phyloP scores from a whole-genome alignment of 2,329 filamentous ascomycete species.

The Alternaria triticina region DNA sequence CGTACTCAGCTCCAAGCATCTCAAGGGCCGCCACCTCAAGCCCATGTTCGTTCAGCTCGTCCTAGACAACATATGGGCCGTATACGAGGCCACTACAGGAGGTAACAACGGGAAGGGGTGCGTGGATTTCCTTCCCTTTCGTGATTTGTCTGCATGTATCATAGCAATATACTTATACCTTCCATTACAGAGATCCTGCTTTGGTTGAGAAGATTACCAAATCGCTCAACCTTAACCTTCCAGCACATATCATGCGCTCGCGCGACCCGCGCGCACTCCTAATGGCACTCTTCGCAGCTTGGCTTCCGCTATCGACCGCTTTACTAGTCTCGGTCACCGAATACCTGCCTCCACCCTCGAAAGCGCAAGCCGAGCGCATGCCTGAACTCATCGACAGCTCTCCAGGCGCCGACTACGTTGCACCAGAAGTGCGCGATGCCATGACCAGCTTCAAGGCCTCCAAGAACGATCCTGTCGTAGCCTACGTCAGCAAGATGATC shows the following conservation, averaged over 20 bases:
- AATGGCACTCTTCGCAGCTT: conserved; percentile 83
- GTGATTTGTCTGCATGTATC: conserved; percentile 39
- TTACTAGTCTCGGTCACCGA: conserved; percentile 93
- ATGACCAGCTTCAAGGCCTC: conserved; percentile 80
- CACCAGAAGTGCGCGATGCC: conserved; percentile 73
- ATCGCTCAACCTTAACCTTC: conserved; percentile 81
- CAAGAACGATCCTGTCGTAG: conserved; percentile 78
- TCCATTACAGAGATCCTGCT: conserved; percentile 67
- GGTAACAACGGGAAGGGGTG: conserved; percentile 82
- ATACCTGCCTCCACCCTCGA: conserved; percentile 82
- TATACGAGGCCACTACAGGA: conserved; percentile 88
- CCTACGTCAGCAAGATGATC: conserved; percentile 98
- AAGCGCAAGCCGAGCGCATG: conserved; percentile 79
- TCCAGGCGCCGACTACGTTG: conserved; percentile 76
- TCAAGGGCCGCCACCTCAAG: conserved; percentile 89
- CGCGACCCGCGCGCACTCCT: conserved; percentile 83
- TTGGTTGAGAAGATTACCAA: conserved; percentile 95
- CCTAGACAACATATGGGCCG: conserved; percentile 93
- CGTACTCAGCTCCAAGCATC: conserved; percentile 85
- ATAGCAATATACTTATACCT: conserved; percentile 51
- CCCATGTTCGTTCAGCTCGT: conserved; percentile 98
- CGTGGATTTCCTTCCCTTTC: conserved; percentile 53
- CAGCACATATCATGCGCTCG: conserved; percentile 82
- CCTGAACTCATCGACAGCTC: conserved; percentile 80
- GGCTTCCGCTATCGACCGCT: conserved; percentile 92